Evolutionary conservation across 2,329 filamentous ascomycete genomes (phyloP).

Genomic region (Verticillium nubilum): DNA sequence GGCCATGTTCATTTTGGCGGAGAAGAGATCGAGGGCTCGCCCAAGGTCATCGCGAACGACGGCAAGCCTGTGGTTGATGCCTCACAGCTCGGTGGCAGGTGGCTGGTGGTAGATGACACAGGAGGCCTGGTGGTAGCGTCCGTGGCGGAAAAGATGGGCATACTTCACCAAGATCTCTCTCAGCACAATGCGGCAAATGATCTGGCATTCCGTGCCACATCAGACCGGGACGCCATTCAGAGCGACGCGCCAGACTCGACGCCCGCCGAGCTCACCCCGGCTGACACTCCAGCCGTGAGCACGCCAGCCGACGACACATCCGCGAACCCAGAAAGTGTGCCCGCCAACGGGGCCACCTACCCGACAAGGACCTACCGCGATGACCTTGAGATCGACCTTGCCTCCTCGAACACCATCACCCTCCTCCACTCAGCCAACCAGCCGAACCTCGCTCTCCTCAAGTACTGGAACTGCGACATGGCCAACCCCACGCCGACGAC

Average conservation of each 20-base stretch:
- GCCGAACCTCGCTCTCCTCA: conserved; percentile 80
- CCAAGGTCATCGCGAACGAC: conserved; percentile 14
- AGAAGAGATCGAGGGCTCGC: conserved; percentile 21
- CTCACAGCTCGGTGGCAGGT: conserved; percentile 41
- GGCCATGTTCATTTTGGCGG: conserved; percentile 77
- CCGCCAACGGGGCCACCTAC: background rate
- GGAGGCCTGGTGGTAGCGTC: conserved; percentile 77
- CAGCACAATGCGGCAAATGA: background rate
- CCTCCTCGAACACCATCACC: conserved; percentile 70
- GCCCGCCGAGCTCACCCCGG: conserved; percentile 1
- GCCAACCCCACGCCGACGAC: conserved; percentile 50
- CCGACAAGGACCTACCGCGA: conserved; percentile 18
- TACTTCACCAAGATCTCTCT: conserved; percentile 50
- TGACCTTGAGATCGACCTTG: conserved; percentile 60
- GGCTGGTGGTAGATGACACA: conserved; percentile 82
- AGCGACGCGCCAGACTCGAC: conserved; percentile 8
- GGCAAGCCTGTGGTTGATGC: conserved; percentile 74
- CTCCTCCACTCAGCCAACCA: conserved; percentile 77
- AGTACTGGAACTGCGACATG: conserved; percentile 83
- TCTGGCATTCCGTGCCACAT: background rate
- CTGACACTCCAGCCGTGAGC: conserved; percentile 1
- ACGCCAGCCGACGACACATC: conserved; percentile 1
- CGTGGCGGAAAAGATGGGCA: conserved; percentile 83
- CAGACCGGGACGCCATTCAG: background rate
- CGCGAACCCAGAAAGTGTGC: conserved; percentile 1